Evolutionary conservation across 2,329 filamentous ascomycete species (phyloP), one percentile per base, ranked within the genome.

Genomic region (Dichotomopilus funicola): DNA sequence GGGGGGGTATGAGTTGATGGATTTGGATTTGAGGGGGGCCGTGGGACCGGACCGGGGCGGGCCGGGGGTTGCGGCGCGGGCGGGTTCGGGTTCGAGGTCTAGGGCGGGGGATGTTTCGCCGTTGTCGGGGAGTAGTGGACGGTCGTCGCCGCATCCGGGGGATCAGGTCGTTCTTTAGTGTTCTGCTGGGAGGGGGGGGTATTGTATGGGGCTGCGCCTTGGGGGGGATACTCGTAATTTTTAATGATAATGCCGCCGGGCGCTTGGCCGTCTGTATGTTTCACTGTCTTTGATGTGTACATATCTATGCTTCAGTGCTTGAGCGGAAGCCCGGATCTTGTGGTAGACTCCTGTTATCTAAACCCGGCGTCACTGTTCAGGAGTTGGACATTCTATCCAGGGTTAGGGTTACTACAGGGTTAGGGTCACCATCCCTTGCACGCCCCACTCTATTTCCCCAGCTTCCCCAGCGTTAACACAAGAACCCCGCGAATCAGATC

Each of bases 121-220:
- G 6, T 4, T 49, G 3, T 54, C 53, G 35, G 13, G 11, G 13
- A 37, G 38, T 2, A 43, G 44, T 3, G 38, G 49, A n/a, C 12
- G 19, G n/a, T 13, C n/a, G 40, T 49, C 54, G 43, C 54, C 54
- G n/a, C 54, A 53, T 34, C 54, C 54, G 11, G 54, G 54, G 8
- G 49, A 41, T 11, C 34, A 6, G 38, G 49, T 56, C 35, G 45
- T 41, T 49, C 34, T 56, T 27, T 56, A 51, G n/a, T n/a, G n/a
- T n/a, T n/a, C n/a, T n/a, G n/a, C n/a, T n/a, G n/a, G n/a, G n/a
- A n/a, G 43, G 6, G 6, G 12, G 6, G 40, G 40, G 6, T 13
- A 13, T n/a, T 7, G 8, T 12, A 38, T 38, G 37, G 8, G 37
- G 12, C 37, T 46, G 34, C 11, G 47, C 12, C 19, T 27, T 27